phyloP scores from a whole-genome alignment of 495 filamentous ascomycete genomes.

The Aspergillus diversus region DNA sequence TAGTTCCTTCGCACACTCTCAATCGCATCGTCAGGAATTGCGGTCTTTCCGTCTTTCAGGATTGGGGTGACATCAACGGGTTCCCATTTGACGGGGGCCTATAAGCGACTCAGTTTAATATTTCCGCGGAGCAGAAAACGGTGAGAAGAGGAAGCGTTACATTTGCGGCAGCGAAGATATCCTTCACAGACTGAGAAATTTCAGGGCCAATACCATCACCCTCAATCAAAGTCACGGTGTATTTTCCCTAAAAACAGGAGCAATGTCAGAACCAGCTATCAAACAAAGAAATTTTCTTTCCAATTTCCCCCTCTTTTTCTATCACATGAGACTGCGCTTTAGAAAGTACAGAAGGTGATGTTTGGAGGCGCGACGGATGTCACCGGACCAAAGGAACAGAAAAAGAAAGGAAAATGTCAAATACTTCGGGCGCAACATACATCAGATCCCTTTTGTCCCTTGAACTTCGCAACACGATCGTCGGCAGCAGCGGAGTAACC shows the following conservation, averaged over 20 bases:
- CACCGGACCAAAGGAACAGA: conserved; percentile 28
- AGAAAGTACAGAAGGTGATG: conserved; percentile 3
- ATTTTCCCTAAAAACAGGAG: conserved; percentile 71
- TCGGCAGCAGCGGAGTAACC: conserved; percentile 57
- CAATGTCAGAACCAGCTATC: conserved; percentile 4
- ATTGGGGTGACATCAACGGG: conserved; percentile 92
- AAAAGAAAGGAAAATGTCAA: conserved; percentile 22
- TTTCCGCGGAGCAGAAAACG: conserved; percentile 19
- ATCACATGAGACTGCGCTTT: conserved; percentile 17
- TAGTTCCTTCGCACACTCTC: conserved; percentile 88
- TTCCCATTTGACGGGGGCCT: conserved; percentile 96
- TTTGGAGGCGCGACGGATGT: conserved; percentile 20
- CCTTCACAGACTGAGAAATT: conserved; percentile 95
- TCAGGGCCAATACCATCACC: conserved; percentile 98
- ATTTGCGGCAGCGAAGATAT: conserved; percentile 94
- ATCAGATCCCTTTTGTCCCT: conserved; percentile 82
- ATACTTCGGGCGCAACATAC: conserved; percentile 54
- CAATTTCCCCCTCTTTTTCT: not conserved
- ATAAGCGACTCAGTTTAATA: conserved; percentile 43
- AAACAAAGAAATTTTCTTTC: conserved; percentile 2
- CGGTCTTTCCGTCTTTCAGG: conserved; percentile 89
- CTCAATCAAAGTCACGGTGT: conserved; percentile 94
- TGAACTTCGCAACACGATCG: conserved; percentile 89
- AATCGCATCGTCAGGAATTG: conserved; percentile 89
- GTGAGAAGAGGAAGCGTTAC: conserved; percentile 49